A percentile compares a stretch with the other conserved stretches of the same genome.
These are phyloP conservation scores for Platanthera zijinensis DNA, from an alignment of 106 monocot genomes.

Conservation along the genomic window DNA sequence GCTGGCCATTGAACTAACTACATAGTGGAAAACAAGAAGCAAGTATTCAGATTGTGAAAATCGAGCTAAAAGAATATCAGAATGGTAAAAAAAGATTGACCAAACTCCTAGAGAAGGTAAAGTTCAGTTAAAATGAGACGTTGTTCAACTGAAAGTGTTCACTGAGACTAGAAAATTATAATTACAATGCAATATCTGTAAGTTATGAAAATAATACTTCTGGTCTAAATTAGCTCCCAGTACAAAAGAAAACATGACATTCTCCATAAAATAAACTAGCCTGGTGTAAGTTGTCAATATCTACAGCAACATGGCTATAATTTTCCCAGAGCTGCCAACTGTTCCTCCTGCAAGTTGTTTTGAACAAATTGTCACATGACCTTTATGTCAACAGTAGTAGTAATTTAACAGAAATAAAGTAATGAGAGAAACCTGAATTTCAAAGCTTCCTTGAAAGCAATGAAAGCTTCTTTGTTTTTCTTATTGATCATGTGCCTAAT, in stretches of 20 bases:
- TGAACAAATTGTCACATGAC: not conserved
- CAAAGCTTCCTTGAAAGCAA: conserved; percentile 89
- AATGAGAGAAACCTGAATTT: conserved; percentile 67
- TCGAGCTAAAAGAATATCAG: too few relatives aligned
- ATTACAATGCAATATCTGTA: not conserved
- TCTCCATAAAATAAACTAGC: conserved; percentile 16
- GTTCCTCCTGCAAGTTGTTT: conserved; percentile 46
- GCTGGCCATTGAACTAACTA: too few relatives aligned
- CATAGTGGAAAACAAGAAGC: too few relatives aligned
- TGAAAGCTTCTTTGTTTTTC: conserved; percentile 53
- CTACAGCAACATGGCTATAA: conserved; percentile 79
- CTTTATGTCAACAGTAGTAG: not conserved
- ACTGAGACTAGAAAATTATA: not conserved
- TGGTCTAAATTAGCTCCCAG: not conserved
- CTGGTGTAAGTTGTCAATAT: conserved; percentile 60
- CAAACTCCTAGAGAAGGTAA: too few relatives aligned
- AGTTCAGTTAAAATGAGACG: too few relatives aligned
- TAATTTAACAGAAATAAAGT: not conserved
- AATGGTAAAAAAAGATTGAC: too few relatives aligned
- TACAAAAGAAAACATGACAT: not conserved
- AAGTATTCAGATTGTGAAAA: too few relatives aligned
- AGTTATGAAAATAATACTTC: not conserved
- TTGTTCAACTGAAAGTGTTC: too few relatives aligned
- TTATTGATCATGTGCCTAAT: conserved; percentile 79
- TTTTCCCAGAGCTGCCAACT: conserved; percentile 98